Percentiles rank a stretch among this genome's conserved stretches.
phyloP scores from a whole-genome alignment of 1,284 basidiomycete genomes.

The Rhodotorula mucilaginosa region DNA sequence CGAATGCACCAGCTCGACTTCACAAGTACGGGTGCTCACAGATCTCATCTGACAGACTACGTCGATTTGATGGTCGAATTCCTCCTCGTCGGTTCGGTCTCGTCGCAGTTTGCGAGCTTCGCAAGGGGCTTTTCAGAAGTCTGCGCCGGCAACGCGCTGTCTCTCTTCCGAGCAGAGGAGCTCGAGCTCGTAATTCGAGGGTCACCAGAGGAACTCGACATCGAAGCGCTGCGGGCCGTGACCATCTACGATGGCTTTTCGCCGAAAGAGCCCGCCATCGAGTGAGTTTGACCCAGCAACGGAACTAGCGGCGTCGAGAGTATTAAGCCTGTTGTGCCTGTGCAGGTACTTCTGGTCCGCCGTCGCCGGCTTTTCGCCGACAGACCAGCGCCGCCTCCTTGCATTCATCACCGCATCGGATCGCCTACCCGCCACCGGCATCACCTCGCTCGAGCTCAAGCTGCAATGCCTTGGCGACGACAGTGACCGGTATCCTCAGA shows the following conservation, averaged over 20 bases:
- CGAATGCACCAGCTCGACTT: not conserved
- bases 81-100: constrained; percentile 32
- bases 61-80: constrained; percentile 29
- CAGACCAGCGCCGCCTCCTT: constrained; percentile 37
- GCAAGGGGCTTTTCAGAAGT: constrained; percentile 42
- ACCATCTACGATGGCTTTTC: constrained; percentile 41
- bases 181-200: constrained; percentile 45
- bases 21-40: not conserved
- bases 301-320: too few species aligned
- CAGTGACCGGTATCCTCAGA: constrained; percentile 9
- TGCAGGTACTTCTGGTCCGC: constrained; percentile 42
- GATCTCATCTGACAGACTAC: constrained; percentile 4
- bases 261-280: constrained; percentile 31
- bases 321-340: not conserved
- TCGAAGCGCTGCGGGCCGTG: constrained; percentile 35
- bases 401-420: constrained; percentile 43
- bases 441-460: constrained; percentile 22
- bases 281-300: constrained; percentile 14
- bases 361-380: constrained; percentile 16
- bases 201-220: constrained; percentile 38
- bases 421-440: constrained; percentile 43
- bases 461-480: constrained; percentile 28
- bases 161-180: constrained; percentile 43
- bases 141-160: constrained; percentile 42
- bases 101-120: constrained; percentile 42